phyloP scores from a whole-genome alignment of 2,329 filamentous ascomycete species.

The Aspergillus cejpii region DNA sequence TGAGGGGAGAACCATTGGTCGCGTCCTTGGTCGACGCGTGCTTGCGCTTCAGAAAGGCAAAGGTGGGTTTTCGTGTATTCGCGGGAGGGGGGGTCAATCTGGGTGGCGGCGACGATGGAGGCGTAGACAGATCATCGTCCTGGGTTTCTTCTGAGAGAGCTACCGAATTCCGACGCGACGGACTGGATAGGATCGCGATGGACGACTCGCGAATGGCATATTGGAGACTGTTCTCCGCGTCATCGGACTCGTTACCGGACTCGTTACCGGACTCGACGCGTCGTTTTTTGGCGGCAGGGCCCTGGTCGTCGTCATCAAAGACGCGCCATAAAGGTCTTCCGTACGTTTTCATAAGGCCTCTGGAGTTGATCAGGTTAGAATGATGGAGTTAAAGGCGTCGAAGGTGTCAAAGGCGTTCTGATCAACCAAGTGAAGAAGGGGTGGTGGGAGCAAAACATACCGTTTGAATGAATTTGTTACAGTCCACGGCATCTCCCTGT shows the following conservation, averaged over 20 bases:
- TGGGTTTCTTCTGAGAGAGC: slow-evolving; percentile 40
- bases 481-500: slow-evolving; percentile 44
- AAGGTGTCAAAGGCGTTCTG: not conserved
- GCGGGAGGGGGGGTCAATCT: slow-evolving; percentile 39
- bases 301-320: slow-evolving; percentile 43
- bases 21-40: slow-evolving; percentile 29
- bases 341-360: slow-evolving; percentile 47
- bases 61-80: slow-evolving; percentile 45
- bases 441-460: slow-evolving; percentile 22
- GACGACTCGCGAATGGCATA: slow-evolving; percentile 46
- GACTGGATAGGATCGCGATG: slow-evolving; percentile 41
- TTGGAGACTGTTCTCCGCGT: slow-evolving; percentile 42
- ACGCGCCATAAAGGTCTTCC: slow-evolving; percentile 44
- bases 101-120: slow-evolving; percentile 49
- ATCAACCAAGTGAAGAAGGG: not conserved
- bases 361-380: slow-evolving; percentile 17
- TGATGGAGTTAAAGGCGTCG: not conserved
- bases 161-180: slow-evolving; percentile 43
- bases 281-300: slow-evolving; percentile 41
- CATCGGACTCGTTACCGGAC: slow-evolving; percentile 34
- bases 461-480: slow-evolving; percentile 48
- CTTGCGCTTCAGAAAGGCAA: slow-evolving; percentile 47
- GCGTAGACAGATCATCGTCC: slow-evolving; percentile 44
- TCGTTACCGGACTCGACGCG: slow-evolving; percentile 37
- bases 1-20: slow-evolving; percentile 32